These are phyloP conservation scores for Blastocladiella emersonii DNA, from an alignment of 371 early-diverging fungal species.

Conservation along the genomic window DNA sequence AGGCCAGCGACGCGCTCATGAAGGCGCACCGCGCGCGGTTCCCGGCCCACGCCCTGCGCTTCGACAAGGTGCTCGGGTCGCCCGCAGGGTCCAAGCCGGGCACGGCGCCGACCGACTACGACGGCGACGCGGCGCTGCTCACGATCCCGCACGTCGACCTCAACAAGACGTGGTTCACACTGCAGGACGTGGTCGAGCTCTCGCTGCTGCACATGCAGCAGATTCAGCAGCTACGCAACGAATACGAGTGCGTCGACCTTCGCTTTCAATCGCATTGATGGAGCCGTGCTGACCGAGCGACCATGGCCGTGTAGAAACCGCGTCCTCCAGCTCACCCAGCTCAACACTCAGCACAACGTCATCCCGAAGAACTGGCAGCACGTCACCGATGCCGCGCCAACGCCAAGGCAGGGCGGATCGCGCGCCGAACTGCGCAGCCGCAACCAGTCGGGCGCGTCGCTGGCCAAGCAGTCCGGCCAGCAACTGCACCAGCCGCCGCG, in stretches of 20 bases:
- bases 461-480: too few relatives aligned
- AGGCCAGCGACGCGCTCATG: not conserved
- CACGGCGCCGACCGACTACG: not conserved
- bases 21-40: not conserved
- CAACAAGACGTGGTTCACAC: conserved; percentile 5
- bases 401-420: too few relatives aligned
- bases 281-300: not conserved
- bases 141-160: not conserved
- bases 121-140: not conserved
- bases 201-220: conserved; percentile 6
- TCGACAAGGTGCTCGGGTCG: not conserved
- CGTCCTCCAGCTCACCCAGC: not conserved
- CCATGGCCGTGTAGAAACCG: not conserved
- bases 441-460: too few relatives aligned
- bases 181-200: conserved; percentile 6
- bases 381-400: too few relatives aligned
- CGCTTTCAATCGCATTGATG: not conserved
- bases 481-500: too few relatives aligned
- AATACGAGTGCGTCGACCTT: conserved; percentile 3
- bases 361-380: not conserved
- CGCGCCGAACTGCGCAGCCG: too few relatives aligned
- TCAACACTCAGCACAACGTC: not conserved
- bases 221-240: not conserved
- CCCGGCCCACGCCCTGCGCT: not conserved
- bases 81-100: not conserved